These are phyloP conservation scores for Penicillium flavigenum DNA, from an alignment of 495 filamentous ascomycete genomes.

Conservation along the genomic window DNA sequence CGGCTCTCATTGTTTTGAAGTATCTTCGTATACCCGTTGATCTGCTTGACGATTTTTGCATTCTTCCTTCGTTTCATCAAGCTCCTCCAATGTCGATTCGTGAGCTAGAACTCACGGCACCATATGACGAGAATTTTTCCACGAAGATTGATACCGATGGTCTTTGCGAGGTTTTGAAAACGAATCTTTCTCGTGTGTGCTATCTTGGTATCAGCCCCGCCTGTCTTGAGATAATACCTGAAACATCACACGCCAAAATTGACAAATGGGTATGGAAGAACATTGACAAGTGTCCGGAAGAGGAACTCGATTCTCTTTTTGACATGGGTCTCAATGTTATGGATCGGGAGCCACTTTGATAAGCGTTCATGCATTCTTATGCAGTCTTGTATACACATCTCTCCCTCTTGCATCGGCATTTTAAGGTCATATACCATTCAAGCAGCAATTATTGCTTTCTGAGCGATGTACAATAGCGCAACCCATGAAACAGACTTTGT, in stretches of 20 bases:
- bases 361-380: neutral
- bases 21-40: conserved; percentile 12
- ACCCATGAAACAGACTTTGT: neutral
- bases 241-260: conserved; percentile 1
- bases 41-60: neutral
- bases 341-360: neutral
- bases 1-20: neutral
- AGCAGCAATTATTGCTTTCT: neutral
- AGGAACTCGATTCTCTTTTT: conserved; percentile 12
- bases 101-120: conserved; percentile 4
- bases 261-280: conserved; percentile 14
- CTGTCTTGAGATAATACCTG: conserved; percentile 2
- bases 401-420: neutral
- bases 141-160: conserved; percentile 1
- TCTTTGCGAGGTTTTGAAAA: neutral
- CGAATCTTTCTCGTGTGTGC: conserved; percentile 8
- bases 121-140: neutral
- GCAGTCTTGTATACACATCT: neutral
- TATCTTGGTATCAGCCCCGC: conserved; percentile 4
- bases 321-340: conserved; percentile 10
- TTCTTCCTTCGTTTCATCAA: conserved; percentile 2
- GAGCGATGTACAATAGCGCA: neutral
- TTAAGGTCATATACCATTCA: neutral
- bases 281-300: conserved; percentile 14
- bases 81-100: neutral